These are phyloP conservation scores for Murraya koenigii DNA, from an alignment of 345 rosid genomes.

Conservation along the genomic window DNA sequence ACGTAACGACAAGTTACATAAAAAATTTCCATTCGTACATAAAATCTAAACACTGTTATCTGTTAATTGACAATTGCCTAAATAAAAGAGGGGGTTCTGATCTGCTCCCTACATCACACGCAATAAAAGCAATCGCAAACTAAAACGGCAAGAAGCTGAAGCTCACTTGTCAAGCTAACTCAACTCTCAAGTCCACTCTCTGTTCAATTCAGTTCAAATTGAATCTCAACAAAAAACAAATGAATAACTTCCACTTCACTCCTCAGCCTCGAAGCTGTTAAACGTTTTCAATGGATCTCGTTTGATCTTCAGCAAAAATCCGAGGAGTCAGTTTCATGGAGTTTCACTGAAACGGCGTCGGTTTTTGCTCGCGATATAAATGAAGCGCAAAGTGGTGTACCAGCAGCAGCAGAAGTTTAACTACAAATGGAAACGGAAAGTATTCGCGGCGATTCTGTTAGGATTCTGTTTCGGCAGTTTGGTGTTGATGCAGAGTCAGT, in stretches of 20 bases:
- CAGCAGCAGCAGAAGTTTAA: slow-evolving; percentile 27
- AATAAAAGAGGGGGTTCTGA: neutral
- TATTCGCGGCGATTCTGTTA: slow-evolving; percentile 35
- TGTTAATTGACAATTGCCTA: neutral
- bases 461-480: slow-evolving; percentile 60
- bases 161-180: neutral
- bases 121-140: slow-evolving; percentile 15
- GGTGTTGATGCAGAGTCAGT: slow-evolving; percentile 61
- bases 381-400: slow-evolving; percentile 64
- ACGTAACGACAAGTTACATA: neutral
- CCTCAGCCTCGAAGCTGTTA: neutral
- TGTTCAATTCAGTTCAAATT: neutral
- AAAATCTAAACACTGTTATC: neutral
- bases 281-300: neutral
- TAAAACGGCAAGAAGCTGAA: neutral
- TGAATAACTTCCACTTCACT: neutral
- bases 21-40: neutral
- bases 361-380: slow-evolving; percentile 15
- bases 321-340: neutral
- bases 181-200: neutral
- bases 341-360: slow-evolving; percentile 18
- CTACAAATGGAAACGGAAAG: slow-evolving; percentile 72
- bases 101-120: slow-evolving; percentile 30
- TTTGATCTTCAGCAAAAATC: neutral
- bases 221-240: neutral